A percentile compares a stretch with the other conserved stretches of the same genome.
Conservation (phyloP, 169 alveolate species). For the Eimeria acervulina region DNA sequence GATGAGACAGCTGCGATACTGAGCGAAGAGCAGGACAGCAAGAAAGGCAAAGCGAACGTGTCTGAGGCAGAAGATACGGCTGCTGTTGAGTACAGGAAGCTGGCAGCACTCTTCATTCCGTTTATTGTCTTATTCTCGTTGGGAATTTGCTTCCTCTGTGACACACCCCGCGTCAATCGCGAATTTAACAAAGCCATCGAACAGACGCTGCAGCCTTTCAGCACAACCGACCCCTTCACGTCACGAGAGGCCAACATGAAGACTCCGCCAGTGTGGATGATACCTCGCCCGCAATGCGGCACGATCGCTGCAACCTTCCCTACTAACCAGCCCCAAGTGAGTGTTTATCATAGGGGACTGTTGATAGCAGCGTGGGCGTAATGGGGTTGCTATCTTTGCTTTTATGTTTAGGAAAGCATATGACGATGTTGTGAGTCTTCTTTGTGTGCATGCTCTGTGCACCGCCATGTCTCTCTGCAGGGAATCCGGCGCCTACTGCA, state of each 20-base stretch:
- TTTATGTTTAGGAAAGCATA: background rate
- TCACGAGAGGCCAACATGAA: conserved; percentile 31
- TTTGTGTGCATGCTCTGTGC: background rate
- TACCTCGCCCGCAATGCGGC: conserved; percentile 39
- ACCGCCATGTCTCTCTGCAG: conserved; percentile 17
- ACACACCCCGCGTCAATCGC: conserved; percentile 69
- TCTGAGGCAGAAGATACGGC: conserved; percentile 57
- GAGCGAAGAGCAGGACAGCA: background rate
- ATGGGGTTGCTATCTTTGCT: background rate
- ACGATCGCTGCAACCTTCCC: conserved; percentile 11
- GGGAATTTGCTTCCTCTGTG: conserved; percentile 71
- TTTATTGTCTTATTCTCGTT: conserved; percentile 37
- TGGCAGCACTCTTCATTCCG: conserved; percentile 7
- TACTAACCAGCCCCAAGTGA: conserved; percentile 48
- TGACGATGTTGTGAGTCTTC: background rate
- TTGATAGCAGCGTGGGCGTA: background rate
- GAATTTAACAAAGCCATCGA: conserved; percentile 39
- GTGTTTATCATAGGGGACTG: background rate
- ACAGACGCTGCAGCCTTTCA: conserved; percentile 56
- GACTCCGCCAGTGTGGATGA: conserved; percentile 68
- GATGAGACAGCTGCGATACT: background rate
- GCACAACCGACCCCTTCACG: conserved; percentile 66
- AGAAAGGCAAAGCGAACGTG: background rate
- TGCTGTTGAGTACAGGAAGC: conserved; percentile 55
- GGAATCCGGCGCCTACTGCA: conserved; percentile 36